Conservation (phyloP, 2,329 filamentous ascomycete genomes). For the Diaporthe sp. region DNA sequence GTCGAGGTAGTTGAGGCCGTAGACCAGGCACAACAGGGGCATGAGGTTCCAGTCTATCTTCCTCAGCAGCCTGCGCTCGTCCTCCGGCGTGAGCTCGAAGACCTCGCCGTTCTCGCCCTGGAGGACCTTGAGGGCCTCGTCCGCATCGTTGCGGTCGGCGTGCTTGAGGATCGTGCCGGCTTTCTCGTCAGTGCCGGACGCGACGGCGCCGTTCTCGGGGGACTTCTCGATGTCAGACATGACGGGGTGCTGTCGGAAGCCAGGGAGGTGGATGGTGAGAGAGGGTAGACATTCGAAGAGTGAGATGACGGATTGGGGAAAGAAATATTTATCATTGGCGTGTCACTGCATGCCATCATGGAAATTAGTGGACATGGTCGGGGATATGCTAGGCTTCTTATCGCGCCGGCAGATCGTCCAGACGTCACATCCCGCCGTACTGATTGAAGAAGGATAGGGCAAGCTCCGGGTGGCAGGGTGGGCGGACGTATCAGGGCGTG, state of each 20-base stretch:
- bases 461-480: not conserved
- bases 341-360: constrained; percentile 2
- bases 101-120: constrained; percentile 49
- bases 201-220: constrained; percentile 33
- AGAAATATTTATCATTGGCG: not conserved
- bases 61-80: constrained; percentile 54
- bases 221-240: constrained; percentile 40
- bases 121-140: constrained; percentile 58
- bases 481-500: not conserved
- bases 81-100: constrained; percentile 53
- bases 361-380: not conserved
- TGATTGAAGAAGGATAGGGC: constrained; percentile 13
- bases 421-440: constrained; percentile 9
- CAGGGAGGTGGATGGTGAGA: not conserved
- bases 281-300: not conserved
- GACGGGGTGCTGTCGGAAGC: not conserved
- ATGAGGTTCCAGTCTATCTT: constrained; percentile 62
- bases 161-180: constrained; percentile 47
- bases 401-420: constrained; percentile 23
- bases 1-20: constrained; percentile 69
- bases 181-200: constrained; percentile 13
- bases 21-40: constrained; percentile 68
- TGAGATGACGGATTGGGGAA: not conserved
- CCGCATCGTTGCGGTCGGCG: constrained; percentile 54
- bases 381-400: constrained; percentile 16